Evolutionary conservation across 139 green algal genomes (phyloP), one percentile per base, ranked within the genome.

Genomic region (Micractinium conductrix): DNA sequence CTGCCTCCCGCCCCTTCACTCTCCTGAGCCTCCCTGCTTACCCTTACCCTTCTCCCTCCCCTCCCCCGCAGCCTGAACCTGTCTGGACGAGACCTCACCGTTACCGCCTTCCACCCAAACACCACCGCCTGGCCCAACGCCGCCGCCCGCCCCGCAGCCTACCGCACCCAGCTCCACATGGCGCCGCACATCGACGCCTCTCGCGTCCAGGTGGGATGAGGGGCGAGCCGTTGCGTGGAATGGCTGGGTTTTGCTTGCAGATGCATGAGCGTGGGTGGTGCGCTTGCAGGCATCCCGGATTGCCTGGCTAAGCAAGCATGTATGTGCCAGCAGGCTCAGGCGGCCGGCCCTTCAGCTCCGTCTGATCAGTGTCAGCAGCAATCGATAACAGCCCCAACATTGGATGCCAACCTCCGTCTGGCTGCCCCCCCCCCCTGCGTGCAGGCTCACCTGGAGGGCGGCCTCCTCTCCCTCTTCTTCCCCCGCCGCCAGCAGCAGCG

Each of bases 391-490:
- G n/a, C n/a, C n/a, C n/a, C n/a, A n/a, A n/a, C n/a, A n/a, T n/a
- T n/a, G n/a, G n/a, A n/a, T n/a, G n/a, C n/a, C n/a, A n/a, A n/a
- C n/a, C n/a, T n/a, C n/a, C n/a, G n/a, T n/a, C n/a, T n/a, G n/a
- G n/a, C n/a, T n/a, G n/a, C n/a, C n/a, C n/a, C n/a, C n/a, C n/a
- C n/a, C n/a, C n/a, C n/a, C n/a, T n/a, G n/a, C n/a, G n/a, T n/a
- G n/a, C n/a, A n/a, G n/a, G n/a, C n/a, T n/a, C n/a, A n/a, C 38
- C 58, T 87, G 26, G 71, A 84, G 10, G n/a, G 7, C 28, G 55
- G 55, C 79, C 9, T 84, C 9, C 84, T 87, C 14, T 30, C 12
- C 62, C 26, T 87, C 48, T 38, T 38, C 72, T 65, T 87, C 45
- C 73, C 84, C 37, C 85, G 70, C 74, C 48, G n/a, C 68, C 53